Evolutionary conservation across 2,329 filamentous ascomycete genomes (phyloP).

Genomic region (Falciphora oryzae): DNA sequence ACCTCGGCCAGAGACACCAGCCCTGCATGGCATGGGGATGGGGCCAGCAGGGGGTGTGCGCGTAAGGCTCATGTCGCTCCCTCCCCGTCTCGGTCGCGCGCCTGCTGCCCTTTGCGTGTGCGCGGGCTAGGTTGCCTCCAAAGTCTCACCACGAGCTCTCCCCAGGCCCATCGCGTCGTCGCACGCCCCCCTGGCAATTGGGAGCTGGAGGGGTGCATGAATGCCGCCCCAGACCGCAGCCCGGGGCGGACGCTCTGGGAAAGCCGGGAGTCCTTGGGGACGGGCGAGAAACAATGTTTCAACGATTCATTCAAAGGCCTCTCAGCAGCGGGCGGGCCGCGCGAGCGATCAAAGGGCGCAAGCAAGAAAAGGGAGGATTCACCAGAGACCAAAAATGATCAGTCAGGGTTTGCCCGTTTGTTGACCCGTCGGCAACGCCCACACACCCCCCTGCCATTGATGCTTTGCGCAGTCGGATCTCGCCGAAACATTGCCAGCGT

Average conservation of each 20-base stretch:
- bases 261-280: too few species aligned
- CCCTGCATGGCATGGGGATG: not conserved
- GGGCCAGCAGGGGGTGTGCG: not conserved
- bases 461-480: not conserved
- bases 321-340: too few species aligned
- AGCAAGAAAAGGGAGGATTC: not conserved
- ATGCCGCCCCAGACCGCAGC: not conserved
- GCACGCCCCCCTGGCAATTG: not conserved
- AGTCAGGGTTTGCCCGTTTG: not conserved
- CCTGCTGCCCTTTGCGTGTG: not conserved
- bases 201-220: slow-evolving; percentile 1
- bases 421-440: too few species aligned
- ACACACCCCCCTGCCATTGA: not conserved
- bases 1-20: not conserved
- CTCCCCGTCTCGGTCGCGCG: too few species aligned
- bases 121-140: not conserved
- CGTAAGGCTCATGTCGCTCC: not conserved
- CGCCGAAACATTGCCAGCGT: not conserved
- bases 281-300: not conserved
- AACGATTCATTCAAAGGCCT: not conserved
- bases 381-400: not conserved
- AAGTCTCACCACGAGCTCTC: not conserved
- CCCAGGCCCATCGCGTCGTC: not conserved
- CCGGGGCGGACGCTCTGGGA: too few species aligned
- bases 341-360: too few species aligned